phyloP scores from a whole-genome alignment of 2,329 filamentous ascomycete species.

The Monilinia aucupariae region DNA sequence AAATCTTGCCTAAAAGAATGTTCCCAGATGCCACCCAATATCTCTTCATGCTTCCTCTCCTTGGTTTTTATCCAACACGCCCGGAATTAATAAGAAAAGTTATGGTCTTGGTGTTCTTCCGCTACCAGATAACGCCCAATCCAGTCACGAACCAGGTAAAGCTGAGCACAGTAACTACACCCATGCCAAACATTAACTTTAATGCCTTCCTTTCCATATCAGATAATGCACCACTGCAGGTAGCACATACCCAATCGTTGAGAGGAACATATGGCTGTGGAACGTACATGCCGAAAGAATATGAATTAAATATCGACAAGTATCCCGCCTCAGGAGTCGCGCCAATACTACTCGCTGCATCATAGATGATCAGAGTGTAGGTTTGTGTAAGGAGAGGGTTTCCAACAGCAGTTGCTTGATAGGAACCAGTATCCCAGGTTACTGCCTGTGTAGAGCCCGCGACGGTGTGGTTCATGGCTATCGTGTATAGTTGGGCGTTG shows the following conservation, averaged over 20 bases:
- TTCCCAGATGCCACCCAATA: slow-evolving; percentile 6
- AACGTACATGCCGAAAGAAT: slow-evolving; percentile 55
- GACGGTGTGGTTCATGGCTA: slow-evolving; percentile 59
- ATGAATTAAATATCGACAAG: slow-evolving; percentile 44
- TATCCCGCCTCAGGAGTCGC: slow-evolving; percentile 52
- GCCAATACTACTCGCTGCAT: slow-evolving; percentile 48
- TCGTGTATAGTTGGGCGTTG: slow-evolving; percentile 51
- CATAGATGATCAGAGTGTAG: slow-evolving; percentile 59
- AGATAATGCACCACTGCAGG: slow-evolving; percentile 49
- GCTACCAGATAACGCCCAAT: slow-evolving; percentile 33
- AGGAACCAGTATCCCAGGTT: slow-evolving; percentile 53
- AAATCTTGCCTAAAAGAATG: slow-evolving; percentile 12
- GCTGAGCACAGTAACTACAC: slow-evolving; percentile 50
- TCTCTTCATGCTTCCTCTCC: neutral
- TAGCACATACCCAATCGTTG: slow-evolving; percentile 50
- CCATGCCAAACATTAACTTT: slow-evolving; percentile 49
- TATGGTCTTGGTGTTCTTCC: neutral
- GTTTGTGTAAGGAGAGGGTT: slow-evolving; percentile 47
- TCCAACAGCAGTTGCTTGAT: slow-evolving; percentile 41
- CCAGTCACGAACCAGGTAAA: slow-evolving; percentile 62
- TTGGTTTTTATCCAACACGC: slow-evolving; percentile 2
- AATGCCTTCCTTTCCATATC: slow-evolving; percentile 45
- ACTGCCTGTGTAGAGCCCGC: slow-evolving; percentile 44
- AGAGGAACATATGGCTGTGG: slow-evolving; percentile 47
- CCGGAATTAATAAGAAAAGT: neutral